Conservation (phyloP, 306 rosid species). For the Lathyrus aphaca region DNA sequence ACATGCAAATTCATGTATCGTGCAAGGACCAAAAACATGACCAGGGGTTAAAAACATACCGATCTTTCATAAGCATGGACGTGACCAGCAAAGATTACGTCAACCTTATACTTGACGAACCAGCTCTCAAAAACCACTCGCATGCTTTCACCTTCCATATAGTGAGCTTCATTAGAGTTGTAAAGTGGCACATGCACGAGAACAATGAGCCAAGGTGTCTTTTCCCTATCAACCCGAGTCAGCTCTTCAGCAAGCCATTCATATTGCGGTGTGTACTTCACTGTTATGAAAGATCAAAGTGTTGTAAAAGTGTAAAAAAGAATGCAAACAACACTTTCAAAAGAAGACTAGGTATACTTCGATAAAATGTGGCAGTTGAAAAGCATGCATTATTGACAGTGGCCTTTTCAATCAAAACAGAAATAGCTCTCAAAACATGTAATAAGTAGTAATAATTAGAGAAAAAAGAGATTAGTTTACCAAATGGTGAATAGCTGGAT, state of each 20-base stretch:
- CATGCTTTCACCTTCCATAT: constrained; percentile 97
- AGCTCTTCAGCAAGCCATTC: constrained; percentile 74
- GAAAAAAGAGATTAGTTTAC: constrained; percentile 53
- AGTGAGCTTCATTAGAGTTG: constrained; percentile 82
- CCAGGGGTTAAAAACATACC: constrained; percentile 51
- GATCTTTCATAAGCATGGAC: constrained; percentile 99
- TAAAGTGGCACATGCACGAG: constrained; percentile 89
- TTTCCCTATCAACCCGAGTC: constrained; percentile 71
- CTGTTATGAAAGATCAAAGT: constrained; percentile 42
- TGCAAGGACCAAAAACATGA: constrained; percentile 22
- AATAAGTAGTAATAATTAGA: constrained; percentile 28
- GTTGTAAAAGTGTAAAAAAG: not conserved
- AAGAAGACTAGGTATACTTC: constrained; percentile 28
- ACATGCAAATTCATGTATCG: constrained; percentile 23
- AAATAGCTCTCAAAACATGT: constrained; percentile 22
- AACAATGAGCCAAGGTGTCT: constrained; percentile 98
- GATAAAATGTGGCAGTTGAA: constrained; percentile 27
- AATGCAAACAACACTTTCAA: constrained; percentile 13
- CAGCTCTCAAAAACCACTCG: constrained; percentile 79
- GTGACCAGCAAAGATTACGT: constrained; percentile 91
- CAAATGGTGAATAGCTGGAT: constrained; percentile 89
- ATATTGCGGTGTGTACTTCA: constrained; percentile 92
- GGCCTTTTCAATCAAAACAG: constrained; percentile 14
- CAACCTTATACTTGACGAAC: constrained; percentile 81
- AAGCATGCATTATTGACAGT: not conserved